Conservation (phyloP, 192 early-diverging fungal species). For the Backusella morwellensis region DNA sequence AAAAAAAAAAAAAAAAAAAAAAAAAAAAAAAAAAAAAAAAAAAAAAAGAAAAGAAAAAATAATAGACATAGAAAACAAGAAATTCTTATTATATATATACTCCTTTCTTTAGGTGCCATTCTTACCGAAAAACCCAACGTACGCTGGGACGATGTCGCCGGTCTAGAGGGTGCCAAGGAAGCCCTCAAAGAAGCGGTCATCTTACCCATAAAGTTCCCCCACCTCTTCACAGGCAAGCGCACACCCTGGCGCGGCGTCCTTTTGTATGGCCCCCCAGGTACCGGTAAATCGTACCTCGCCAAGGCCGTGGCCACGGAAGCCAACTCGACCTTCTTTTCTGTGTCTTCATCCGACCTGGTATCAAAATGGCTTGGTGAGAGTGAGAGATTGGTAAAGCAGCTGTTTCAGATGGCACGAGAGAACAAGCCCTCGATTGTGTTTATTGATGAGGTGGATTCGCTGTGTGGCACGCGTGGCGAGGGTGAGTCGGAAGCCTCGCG, state of each 20-base stretch:
- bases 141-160: constrained; percentile 96
- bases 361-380: constrained; percentile 99
- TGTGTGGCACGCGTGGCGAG: constrained; percentile 93
- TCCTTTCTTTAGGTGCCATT: constrained; percentile 64
- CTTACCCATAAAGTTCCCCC: constrained; percentile 95
- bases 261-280: constrained; percentile 96
- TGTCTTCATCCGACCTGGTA: constrained; percentile 97
- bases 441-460: constrained; percentile 98
- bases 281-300: constrained; percentile 95
- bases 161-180: constrained; percentile 93
- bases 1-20: too few species aligned
- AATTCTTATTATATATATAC: neutral
- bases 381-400: constrained; percentile 91
- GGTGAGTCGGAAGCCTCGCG: constrained; percentile 95
- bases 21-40: too few species aligned
- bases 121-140: constrained; percentile 96
- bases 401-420: constrained; percentile 93
- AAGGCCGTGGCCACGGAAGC: constrained; percentile 99
- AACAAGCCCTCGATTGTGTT: constrained; percentile 96
- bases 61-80: neutral
- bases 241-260: constrained; percentile 97
- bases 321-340: constrained; percentile 93
- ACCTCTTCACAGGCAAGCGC: constrained; percentile 92
- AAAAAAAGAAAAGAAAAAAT: neutral
- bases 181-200: constrained; percentile 98